Evolutionary conservation across 2,329 filamentous ascomycete genomes (phyloP).

Genomic region (Grosmannia clavigera): DNA sequence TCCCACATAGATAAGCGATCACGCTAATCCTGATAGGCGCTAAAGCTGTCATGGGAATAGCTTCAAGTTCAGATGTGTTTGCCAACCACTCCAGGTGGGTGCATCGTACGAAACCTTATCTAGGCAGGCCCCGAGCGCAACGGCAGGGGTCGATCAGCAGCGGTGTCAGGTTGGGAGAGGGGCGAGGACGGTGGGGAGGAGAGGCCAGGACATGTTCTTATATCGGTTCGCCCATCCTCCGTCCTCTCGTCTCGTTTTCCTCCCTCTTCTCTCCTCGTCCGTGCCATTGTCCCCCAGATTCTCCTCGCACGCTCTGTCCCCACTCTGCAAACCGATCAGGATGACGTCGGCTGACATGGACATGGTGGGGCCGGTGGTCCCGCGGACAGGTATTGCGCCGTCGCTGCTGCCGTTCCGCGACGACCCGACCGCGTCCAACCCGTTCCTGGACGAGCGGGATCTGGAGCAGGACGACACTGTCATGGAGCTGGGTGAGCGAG

Average conservation of each 20-base stretch:
- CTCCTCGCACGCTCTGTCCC: not conserved
- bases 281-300: not conserved
- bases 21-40: conserved; percentile 1
- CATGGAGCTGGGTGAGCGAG: conserved; percentile 31
- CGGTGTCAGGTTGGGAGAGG: not conserved
- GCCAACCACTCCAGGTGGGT: not conserved
- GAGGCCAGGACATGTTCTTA: not conserved
- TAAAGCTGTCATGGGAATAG: not conserved
- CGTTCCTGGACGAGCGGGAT: conserved; percentile 23
- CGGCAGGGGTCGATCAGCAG: no score
- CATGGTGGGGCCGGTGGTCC: not conserved
- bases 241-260: no score
- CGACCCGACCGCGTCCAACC: conserved; percentile 19
- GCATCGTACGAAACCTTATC: not conserved
- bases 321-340: not conserved
- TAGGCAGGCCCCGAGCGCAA: not conserved
- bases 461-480: conserved; percentile 19
- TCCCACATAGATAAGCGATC: conserved; percentile 2
- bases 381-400: conserved; percentile 1
- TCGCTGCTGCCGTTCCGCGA: conserved; percentile 11
- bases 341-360: not conserved
- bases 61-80: not conserved
- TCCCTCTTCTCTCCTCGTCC: not conserved
- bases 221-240: not conserved
- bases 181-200: not conserved